Evolutionary conservation across 805 yeast genomes (phyloP).

Genomic region (Limtongia smithiae): DNA sequence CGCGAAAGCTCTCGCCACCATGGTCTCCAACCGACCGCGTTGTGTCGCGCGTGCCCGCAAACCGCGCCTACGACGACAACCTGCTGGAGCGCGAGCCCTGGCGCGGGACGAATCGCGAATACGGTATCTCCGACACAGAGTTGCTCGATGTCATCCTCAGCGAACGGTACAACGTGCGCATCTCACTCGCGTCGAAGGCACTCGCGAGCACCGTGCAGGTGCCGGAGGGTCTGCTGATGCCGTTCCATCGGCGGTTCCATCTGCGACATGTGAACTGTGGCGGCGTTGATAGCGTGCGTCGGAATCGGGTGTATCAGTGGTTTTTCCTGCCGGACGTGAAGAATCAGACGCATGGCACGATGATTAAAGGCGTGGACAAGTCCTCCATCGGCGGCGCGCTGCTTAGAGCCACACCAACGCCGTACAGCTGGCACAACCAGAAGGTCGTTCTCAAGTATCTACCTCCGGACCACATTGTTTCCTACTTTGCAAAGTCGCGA

Average conservation of each 20-base stretch:
- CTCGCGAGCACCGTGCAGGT: slow-evolving; percentile 2
- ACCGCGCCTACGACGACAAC: too few relatives aligned
- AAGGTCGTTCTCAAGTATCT: slow-evolving; percentile 4
- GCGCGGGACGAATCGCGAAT: slow-evolving; percentile 18
- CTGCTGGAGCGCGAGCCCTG: slow-evolving; percentile 3
- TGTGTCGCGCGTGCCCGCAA: neutral
- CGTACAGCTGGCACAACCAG: neutral
- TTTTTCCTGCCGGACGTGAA: slow-evolving; percentile 7
- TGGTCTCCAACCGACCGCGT: slow-evolving; percentile 5
- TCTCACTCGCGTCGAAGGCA: slow-evolving; percentile 5
- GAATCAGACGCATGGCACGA: slow-evolving; percentile 2
- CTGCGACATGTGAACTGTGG: slow-evolving; percentile 7
- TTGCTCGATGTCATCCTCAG: slow-evolving; percentile 15
- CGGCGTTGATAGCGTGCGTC: slow-evolving; percentile 4
- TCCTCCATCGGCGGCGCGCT: neutral
- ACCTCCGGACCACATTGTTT: slow-evolving; percentile 12
- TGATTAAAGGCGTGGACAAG: slow-evolving; percentile 10
- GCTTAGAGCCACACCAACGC: neutral
- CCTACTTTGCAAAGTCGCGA: slow-evolving; percentile 12
- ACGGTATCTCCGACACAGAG: slow-evolving; percentile 23
- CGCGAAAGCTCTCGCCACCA: slow-evolving; percentile 5
- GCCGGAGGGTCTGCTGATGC: slow-evolving; percentile 9
- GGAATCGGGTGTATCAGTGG: neutral
- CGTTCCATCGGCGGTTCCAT: slow-evolving; percentile 15
- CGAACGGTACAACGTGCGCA: slow-evolving; percentile 11